Evolutionary conservation across 106 monocot genomes (phyloP).

Genomic region (Acanthochlamys bracteata): DNA sequence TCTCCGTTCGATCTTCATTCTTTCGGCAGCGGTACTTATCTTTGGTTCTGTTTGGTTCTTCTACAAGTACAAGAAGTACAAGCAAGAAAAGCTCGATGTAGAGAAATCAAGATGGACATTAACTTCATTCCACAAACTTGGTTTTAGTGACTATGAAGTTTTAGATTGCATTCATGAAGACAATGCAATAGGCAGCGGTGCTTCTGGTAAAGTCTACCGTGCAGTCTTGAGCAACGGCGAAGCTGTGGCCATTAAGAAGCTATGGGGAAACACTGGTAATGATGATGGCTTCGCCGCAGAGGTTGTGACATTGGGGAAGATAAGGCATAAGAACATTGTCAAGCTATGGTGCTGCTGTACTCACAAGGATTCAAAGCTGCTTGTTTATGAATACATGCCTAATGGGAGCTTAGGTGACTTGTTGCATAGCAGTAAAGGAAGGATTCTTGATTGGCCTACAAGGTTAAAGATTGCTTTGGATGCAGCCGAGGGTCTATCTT

Average conservation of each 20-base stretch:
- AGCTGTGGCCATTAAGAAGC: conserved; percentile 32
- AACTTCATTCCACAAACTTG: conserved; percentile 60
- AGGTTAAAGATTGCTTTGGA: conserved; percentile 40
- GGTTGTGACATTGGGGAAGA: conserved; percentile 32
- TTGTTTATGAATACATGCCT: conserved; percentile 39
- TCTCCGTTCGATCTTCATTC: conserved; percentile 21
- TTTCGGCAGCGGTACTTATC: conserved; percentile 17
- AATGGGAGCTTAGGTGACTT: conserved; percentile 37
- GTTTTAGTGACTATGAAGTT: conserved; percentile 54
- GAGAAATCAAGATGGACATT: conserved; percentile 48
- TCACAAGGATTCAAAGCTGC: conserved; percentile 30
- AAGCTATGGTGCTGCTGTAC: conserved; percentile 31
- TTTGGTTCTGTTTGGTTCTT: conserved; percentile 53
- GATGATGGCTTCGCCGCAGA: conserved; percentile 27
- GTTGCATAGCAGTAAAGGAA: conserved; percentile 27
- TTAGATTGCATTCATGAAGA: conserved; percentile 28
- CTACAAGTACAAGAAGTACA: conserved; percentile 27
- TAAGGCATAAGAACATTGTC: conserved; percentile 43
- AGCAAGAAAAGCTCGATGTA: conserved; percentile 14
- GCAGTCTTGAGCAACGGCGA: conserved; percentile 22
- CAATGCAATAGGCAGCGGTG: conserved; percentile 30
- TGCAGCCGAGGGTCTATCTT: conserved; percentile 45
- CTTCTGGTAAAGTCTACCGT: conserved; percentile 33
- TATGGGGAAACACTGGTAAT: conserved; percentile 9
- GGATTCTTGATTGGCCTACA: conserved; percentile 37